phyloP scores from a whole-genome alignment of 305 asterid genomes.

The Coffea humblotiana region DNA sequence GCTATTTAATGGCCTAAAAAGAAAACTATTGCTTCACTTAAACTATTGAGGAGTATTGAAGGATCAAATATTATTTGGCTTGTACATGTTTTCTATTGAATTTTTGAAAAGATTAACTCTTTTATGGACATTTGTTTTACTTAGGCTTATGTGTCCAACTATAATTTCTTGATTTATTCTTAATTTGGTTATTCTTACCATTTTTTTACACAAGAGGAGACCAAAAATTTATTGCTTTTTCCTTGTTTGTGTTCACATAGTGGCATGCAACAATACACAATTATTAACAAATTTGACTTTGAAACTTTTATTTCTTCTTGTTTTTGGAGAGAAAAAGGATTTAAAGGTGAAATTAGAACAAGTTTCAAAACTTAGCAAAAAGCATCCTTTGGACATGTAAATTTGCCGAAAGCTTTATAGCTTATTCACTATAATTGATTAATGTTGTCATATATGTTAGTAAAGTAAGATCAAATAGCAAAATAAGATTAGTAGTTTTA shows the following conservation, averaged over 20 bases:
- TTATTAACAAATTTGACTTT: not conserved
- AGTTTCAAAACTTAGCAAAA: not conserved
- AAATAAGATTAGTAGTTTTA: too few relatives aligned
- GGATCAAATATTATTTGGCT: too few relatives aligned
- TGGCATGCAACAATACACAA: slow-evolving; percentile 5
- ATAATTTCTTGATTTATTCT: not conserved
- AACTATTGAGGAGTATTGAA: too few relatives aligned
- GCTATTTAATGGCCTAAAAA: too few relatives aligned
- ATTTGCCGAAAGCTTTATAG: slow-evolving; percentile 15
- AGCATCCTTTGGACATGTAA: slow-evolving; percentile 13
- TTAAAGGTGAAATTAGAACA: not conserved
- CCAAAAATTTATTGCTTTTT: not conserved
- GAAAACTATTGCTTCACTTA: too few relatives aligned
- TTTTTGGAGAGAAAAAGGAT: not conserved
- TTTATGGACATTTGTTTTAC: too few relatives aligned
- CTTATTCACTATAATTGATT: slow-evolving; percentile 17
- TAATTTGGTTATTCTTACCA: not conserved
- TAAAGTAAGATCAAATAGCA: too few relatives aligned
- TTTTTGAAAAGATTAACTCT: too few relatives aligned
- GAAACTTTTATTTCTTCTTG: not conserved
- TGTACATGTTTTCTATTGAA: too few relatives aligned
- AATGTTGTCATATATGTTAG: slow-evolving; percentile 27
- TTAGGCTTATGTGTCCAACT: too few relatives aligned
- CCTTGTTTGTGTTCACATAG: not conserved
- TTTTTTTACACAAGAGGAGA: not conserved